A percentile compares a stretch with the other conserved stretches of the same genome.
Conservation (phyloP, 2,329 filamentous ascomycete species). For the Cryphonectria parasitica region DNA sequence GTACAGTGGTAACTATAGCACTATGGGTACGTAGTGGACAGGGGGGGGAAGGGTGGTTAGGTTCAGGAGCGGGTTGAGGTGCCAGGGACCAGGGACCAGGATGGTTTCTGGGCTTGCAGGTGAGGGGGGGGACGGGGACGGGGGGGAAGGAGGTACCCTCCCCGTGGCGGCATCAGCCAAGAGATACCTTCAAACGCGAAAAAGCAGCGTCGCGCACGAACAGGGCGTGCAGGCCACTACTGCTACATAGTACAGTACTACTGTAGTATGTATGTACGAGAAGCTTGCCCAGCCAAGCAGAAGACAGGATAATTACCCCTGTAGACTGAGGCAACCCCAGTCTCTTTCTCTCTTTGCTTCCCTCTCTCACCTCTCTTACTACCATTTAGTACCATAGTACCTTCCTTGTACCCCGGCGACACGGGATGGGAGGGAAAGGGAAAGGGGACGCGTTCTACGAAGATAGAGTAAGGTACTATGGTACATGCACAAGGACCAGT, state of each 20-base stretch:
- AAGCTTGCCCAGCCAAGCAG: slow-evolving; percentile 24
- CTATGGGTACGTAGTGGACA: slow-evolving; percentile 17
- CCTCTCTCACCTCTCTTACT: not conserved
- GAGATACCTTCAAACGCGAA: not conserved
- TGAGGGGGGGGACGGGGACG: not conserved
- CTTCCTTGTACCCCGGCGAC: not conserved
- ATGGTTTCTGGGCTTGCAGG: slow-evolving; percentile 19
- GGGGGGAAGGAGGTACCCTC: not conserved
- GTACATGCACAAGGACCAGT: not conserved
- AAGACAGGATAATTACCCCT: slow-evolving; percentile 12
- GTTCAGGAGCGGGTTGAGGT: slow-evolving; percentile 15
- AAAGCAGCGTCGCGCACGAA: slow-evolving; percentile 4
- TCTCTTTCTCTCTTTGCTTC: not conserved
- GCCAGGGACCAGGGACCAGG: slow-evolving; percentile 27
- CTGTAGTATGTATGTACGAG: slow-evolving; percentile 15
- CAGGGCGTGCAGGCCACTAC: slow-evolving; percentile 10
- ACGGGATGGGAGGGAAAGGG: not conserved
- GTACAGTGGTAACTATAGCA: not conserved
- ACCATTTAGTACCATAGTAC: not conserved
- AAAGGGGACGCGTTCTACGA: not conserved
- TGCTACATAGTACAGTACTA: not conserved
- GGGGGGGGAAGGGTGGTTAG: not conserved
- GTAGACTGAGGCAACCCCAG: slow-evolving; percentile 15
- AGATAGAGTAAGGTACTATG: not conserved
- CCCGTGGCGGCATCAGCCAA: not conserved